Conservation (phyloP, 139 green algal species). For the Chlamydomonas applanata region DNA sequence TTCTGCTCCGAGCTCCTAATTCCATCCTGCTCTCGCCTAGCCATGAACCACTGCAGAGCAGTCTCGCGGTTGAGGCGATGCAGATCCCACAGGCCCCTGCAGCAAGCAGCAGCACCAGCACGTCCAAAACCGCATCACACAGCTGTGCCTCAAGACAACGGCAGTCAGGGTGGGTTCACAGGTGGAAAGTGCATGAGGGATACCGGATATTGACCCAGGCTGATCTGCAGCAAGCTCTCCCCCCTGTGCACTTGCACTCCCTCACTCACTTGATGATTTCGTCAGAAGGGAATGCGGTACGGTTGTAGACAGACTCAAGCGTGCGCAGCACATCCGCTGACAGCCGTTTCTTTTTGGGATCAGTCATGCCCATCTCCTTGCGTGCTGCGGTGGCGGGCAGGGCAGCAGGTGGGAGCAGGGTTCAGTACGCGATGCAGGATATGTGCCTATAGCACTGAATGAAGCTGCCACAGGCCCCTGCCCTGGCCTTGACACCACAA, state of each 20-base stretch:
- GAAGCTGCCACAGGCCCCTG: too few species aligned
- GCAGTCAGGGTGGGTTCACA: too few species aligned
- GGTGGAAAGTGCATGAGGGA: too few species aligned
- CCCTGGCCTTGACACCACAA: not conserved
- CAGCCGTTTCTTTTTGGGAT: conserved; percentile 24
- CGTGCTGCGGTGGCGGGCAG: conserved; percentile 28
- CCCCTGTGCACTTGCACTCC: not conserved
- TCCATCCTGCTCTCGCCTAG: conserved; percentile 30
- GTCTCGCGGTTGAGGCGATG: conserved; percentile 30
- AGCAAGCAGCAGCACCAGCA: too few species aligned
- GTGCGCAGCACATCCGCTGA: conserved; percentile 33
- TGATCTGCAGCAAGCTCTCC: too few species aligned
- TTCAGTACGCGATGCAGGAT: too few species aligned
- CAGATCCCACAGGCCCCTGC: conserved; percentile 43
- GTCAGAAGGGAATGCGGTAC: conserved; percentile 36
- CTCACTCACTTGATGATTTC: conserved; percentile 34
- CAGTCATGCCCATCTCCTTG: conserved; percentile 34
- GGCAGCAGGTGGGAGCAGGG: too few species aligned
- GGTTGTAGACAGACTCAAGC: conserved; percentile 41
- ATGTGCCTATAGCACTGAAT: too few species aligned
- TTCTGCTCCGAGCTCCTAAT: conserved; percentile 33
- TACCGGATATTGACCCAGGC: too few species aligned
- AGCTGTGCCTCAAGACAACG: not conserved
- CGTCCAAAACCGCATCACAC: too few species aligned
- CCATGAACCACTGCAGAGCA: conserved; percentile 30